phyloP scores from a whole-genome alignment of 495 filamentous ascomycete genomes.

The Penicillium coffeae region DNA sequence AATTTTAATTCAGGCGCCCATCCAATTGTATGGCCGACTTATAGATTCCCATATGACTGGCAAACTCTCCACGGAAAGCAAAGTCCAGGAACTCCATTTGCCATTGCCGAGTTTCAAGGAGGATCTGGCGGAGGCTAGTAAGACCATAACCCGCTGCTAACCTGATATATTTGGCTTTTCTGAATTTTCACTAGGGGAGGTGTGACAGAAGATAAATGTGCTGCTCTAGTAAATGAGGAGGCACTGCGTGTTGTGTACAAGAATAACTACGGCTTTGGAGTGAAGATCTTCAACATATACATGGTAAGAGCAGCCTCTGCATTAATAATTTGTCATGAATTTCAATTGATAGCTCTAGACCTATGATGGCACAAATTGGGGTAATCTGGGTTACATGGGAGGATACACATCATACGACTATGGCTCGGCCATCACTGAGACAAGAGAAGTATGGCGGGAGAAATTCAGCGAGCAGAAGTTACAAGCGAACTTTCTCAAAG shows the following conservation, averaged over 20 bases:
- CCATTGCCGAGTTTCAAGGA: slow-evolving; percentile 50
- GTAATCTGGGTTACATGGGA: slow-evolving; percentile 64
- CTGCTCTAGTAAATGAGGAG: slow-evolving; percentile 54
- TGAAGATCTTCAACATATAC: slow-evolving; percentile 58
- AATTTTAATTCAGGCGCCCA: slow-evolving; percentile 21
- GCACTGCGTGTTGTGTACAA: slow-evolving; percentile 72
- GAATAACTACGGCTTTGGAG: slow-evolving; percentile 52
- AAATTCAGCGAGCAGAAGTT: slow-evolving; percentile 73
- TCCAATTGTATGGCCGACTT: slow-evolving; percentile 43
- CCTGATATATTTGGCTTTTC: not conserved
- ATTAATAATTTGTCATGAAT: not conserved
- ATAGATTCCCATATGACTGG: slow-evolving; percentile 36
- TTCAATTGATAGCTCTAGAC: slow-evolving; percentile 27
- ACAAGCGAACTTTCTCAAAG: slow-evolving; percentile 62
- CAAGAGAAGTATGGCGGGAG: slow-evolving; percentile 55
- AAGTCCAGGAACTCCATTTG: slow-evolving; percentile 58
- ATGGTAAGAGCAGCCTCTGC: slow-evolving; percentile 45
- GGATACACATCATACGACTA: slow-evolving; percentile 70
- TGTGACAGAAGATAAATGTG: slow-evolving; percentile 55
- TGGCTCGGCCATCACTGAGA: slow-evolving; percentile 58
- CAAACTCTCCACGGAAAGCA: slow-evolving; percentile 44
- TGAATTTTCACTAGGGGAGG: slow-evolving; percentile 50
- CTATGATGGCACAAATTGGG: slow-evolving; percentile 72
- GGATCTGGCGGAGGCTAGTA: slow-evolving; percentile 11
- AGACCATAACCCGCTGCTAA: slow-evolving; percentile 34